Evolutionary conservation across 2,329 filamentous ascomycete species (phyloP).

Genomic region (Ophiostoma perfectum): DNA sequence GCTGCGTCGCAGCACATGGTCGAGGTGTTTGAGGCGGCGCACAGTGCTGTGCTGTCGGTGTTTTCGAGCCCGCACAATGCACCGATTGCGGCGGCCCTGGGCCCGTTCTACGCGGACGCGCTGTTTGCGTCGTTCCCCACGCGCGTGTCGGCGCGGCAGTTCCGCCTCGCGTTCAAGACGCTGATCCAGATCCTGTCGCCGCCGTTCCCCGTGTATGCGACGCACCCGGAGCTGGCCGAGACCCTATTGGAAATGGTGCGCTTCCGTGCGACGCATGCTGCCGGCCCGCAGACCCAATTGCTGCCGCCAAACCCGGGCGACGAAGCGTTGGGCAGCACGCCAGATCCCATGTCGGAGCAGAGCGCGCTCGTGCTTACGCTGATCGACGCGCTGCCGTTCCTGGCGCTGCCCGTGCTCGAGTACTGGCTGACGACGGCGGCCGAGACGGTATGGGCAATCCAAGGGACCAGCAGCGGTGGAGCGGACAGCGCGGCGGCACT

Average conservation of each 20-base stretch:
- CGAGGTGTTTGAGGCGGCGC: slow-evolving; percentile 78
- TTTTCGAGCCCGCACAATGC: slow-evolving; percentile 76
- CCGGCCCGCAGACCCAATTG: not conserved
- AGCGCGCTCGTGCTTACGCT: slow-evolving; percentile 70
- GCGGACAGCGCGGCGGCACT: slow-evolving; percentile 38
- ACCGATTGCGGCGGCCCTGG: slow-evolving; percentile 61
- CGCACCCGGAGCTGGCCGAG: slow-evolving; percentile 72
- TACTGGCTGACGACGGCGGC: slow-evolving; percentile 76
- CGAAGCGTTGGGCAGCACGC: slow-evolving; percentile 29
- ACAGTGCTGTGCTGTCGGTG: slow-evolving; percentile 73
- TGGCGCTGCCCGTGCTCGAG: slow-evolving; percentile 64
- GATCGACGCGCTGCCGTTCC: slow-evolving; percentile 70
- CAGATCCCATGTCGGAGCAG: slow-evolving; percentile 62
- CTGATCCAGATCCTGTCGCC: slow-evolving; percentile 76
- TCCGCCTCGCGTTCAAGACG: slow-evolving; percentile 81
- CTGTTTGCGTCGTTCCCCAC: slow-evolving; percentile 74
- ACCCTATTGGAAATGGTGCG: slow-evolving; percentile 73
- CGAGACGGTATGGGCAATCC: slow-evolving; percentile 58
- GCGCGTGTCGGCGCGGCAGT: slow-evolving; percentile 76
- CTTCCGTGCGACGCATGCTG: slow-evolving; percentile 47
- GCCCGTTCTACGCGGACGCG: slow-evolving; percentile 78
- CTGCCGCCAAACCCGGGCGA: slow-evolving; percentile 34
- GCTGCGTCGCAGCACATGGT: slow-evolving; percentile 42
- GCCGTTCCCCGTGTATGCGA: slow-evolving; percentile 66
- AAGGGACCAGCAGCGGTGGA: slow-evolving; percentile 38